These are phyloP conservation scores for Cryptosporidium ryanae DNA, from an alignment of 169 alveolate genomes.

Conservation along the genomic window DNA sequence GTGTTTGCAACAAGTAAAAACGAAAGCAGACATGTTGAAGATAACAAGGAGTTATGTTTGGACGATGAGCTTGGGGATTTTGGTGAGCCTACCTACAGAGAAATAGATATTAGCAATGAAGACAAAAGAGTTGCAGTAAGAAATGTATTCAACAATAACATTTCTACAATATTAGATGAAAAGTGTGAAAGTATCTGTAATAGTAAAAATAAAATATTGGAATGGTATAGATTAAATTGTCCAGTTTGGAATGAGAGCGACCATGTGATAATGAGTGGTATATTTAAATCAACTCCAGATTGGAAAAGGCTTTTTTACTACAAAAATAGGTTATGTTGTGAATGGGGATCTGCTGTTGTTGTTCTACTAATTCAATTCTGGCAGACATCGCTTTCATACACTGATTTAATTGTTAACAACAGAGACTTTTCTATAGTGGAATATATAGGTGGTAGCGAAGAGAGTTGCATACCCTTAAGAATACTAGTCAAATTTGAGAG, in stretches of 20 bases:
- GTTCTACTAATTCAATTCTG: constrained; percentile 48
- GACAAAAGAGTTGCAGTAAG: background rate
- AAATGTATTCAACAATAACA: constrained; percentile 1
- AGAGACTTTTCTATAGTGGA: constrained; percentile 42
- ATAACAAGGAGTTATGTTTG: background rate
- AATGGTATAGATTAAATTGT: constrained; percentile 32
- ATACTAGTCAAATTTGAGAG: constrained; percentile 45
- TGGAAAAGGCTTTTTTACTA: constrained; percentile 31
- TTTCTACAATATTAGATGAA: background rate
- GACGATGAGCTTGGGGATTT: constrained; percentile 12
- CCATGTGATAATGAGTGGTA: constrained; percentile 7
- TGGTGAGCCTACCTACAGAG: constrained; percentile 69
- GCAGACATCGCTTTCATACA: constrained; percentile 53
- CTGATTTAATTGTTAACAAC: constrained; percentile 43
- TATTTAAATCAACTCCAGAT: constrained; percentile 67
- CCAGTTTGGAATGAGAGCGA: constrained; percentile 53
- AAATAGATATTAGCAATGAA: constrained; percentile 18
- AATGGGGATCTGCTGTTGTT: constrained; percentile 70
- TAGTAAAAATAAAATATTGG: background rate
- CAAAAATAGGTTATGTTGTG: constrained; percentile 19
- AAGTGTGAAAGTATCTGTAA: background rate
- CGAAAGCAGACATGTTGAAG: background rate
- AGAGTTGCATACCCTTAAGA: constrained; percentile 57
- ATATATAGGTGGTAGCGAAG: constrained; percentile 66
- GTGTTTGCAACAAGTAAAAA: background rate